A percentile compares a stretch with the other conserved stretches of the same genome.
Evolutionary conservation across 805 yeast genomes (phyloP).

Genomic region (Priceomyces medius): DNA sequence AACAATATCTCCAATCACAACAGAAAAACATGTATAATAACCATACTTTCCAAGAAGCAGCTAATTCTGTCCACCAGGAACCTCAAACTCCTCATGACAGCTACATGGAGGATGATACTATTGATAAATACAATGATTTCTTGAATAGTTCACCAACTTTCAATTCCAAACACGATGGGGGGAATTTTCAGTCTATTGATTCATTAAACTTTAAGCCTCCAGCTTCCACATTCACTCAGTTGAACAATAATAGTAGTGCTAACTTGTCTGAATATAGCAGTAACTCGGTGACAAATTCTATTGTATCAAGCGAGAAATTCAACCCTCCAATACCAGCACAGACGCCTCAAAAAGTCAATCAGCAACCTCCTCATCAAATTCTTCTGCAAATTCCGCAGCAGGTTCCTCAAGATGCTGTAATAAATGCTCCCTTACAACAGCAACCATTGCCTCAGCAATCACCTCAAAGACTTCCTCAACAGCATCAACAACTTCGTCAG

Average conservation of each 20-base stretch:
- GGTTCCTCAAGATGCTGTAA: slow-evolving; percentile 13
- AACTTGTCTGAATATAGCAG: slow-evolving; percentile 37
- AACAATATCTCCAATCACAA: slow-evolving; percentile 9
- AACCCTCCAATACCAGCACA: slow-evolving; percentile 1
- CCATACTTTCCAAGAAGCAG: slow-evolving; percentile 4
- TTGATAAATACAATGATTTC: slow-evolving; percentile 15
- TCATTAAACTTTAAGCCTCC: slow-evolving; percentile 42
- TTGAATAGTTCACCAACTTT: slow-evolving; percentile 26
- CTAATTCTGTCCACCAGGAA: slow-evolving; percentile 3
- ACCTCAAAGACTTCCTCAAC: slow-evolving; percentile 8
- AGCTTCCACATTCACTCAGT: slow-evolving; percentile 31
- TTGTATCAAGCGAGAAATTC: slow-evolving; percentile 4
- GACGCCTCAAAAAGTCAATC: slow-evolving; percentile 8
- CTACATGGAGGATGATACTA: slow-evolving; percentile 42
- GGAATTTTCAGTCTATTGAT: slow-evolving; percentile 38
- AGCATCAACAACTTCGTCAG: slow-evolving; percentile 13
- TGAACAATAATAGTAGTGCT: slow-evolving; percentile 39
- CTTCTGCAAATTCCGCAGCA: slow-evolving; percentile 10
- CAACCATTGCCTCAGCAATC: slow-evolving; percentile 13
- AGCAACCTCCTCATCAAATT: slow-evolving; percentile 6
- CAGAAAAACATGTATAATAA: slow-evolving; percentile 6
- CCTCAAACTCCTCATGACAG: slow-evolving; percentile 19
- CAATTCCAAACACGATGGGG: slow-evolving; percentile 8
- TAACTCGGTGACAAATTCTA: slow-evolving; percentile 21
- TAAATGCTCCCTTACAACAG: too few species aligned